Conservation (phyloP, 2,329 filamentous ascomycete genomes). For the Nothomitra cinnamomea region DNA sequence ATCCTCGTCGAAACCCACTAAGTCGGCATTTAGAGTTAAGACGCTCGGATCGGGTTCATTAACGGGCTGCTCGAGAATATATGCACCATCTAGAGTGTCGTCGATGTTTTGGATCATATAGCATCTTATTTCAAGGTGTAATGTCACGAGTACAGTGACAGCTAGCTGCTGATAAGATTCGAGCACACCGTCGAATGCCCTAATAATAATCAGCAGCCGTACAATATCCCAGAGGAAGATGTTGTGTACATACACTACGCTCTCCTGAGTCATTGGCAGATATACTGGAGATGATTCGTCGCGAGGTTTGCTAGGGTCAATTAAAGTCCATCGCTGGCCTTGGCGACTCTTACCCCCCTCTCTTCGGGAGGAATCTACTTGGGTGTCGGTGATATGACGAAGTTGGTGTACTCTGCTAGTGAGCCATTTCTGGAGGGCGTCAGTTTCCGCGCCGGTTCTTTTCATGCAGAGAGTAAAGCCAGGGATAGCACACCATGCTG, state of each 20-base stretch:
- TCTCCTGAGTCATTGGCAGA: slow-evolving; percentile 74
- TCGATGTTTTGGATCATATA: slow-evolving; percentile 67
- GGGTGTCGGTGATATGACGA: slow-evolving; percentile 62
- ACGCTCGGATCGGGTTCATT: slow-evolving; percentile 65
- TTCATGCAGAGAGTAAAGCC: background rate
- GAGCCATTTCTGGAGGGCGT: slow-evolving; percentile 54
- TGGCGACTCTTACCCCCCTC: slow-evolving; percentile 24
- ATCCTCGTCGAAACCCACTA: slow-evolving; percentile 79
- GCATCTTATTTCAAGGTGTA: slow-evolving; percentile 79
- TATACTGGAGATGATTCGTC: slow-evolving; percentile 54
- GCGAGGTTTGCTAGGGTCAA: slow-evolving; percentile 44
- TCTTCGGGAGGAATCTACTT: slow-evolving; percentile 45
- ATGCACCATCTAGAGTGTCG: slow-evolving; percentile 30
- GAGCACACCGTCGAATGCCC: slow-evolving; percentile 74
- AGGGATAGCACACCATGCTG: slow-evolving; percentile 47
- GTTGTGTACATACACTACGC: slow-evolving; percentile 46
- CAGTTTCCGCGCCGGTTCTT: slow-evolving; percentile 8
- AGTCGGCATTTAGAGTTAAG: slow-evolving; percentile 63
- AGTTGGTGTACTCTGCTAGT: slow-evolving; percentile 66
- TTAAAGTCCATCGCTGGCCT: slow-evolving; percentile 71
- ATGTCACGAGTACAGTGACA: slow-evolving; percentile 59
- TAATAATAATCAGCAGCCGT: slow-evolving; percentile 19
- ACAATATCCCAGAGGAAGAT: slow-evolving; percentile 5
- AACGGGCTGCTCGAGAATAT: slow-evolving; percentile 50
- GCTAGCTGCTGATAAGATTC: slow-evolving; percentile 69